These are phyloP conservation scores for Aspergillus viridinutans DNA, from an alignment of 2,329 filamentous ascomycete genomes.

Conservation along the genomic window DNA sequence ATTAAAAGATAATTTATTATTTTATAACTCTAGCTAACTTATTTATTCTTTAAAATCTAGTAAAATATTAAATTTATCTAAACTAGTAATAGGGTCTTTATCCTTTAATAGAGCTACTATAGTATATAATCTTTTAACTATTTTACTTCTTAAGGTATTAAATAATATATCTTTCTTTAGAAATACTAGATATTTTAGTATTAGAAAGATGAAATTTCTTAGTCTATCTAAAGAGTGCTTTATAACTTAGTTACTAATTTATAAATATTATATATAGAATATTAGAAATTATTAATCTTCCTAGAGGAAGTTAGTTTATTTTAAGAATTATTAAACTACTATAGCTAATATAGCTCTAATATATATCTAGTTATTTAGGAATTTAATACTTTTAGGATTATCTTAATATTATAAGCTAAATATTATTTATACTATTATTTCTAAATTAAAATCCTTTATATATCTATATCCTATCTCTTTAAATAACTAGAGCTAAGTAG, in stretches of 20 bases:
- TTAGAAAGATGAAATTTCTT: no score
- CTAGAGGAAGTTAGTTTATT: background rate
- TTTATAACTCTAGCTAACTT: background rate
- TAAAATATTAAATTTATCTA: background rate
- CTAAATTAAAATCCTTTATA: no score
- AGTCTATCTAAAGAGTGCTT: no score
- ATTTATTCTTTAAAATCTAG: constrained; percentile 1
- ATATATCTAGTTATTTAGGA: background rate
- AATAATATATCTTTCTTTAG: no score
- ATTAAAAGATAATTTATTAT: background rate
- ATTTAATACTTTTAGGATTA: background rate
- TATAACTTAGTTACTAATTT: no score
- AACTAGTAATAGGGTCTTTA: no score
- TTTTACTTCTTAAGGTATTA: constrained; percentile 2
- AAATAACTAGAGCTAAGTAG: no score
- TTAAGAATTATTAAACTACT: background rate
- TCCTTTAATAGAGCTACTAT: no score
- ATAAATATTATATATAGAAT: no score
- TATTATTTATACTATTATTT: no score
- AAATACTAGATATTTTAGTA: background rate
- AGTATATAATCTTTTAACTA: no score
- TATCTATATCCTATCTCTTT: no score
- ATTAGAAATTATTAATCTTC: background rate
- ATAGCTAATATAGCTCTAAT: background rate
- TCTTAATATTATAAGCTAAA: background rate